Evolutionary conservation across 75 land plant species (phyloP).

Genomic region (Sequoiadendron giganteum): DNA sequence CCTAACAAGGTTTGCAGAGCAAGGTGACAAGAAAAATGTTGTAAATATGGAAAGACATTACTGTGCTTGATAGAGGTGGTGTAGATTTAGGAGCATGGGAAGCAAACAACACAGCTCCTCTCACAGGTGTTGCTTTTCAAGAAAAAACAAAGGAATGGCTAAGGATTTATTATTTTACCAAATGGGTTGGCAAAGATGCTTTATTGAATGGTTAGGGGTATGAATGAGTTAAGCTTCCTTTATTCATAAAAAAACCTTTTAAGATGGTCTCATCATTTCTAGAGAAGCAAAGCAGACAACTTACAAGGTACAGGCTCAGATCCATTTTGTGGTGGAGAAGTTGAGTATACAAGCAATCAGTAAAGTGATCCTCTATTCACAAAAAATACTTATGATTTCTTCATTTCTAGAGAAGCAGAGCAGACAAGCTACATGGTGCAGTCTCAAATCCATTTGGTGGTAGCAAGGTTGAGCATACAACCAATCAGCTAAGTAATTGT

Average conservation of each 20-base stretch:
- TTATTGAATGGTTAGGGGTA: neutral
- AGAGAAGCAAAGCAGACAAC: too few relatives aligned
- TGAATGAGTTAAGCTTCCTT: too few relatives aligned
- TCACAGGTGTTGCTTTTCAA: neutral
- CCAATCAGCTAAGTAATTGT: neutral
- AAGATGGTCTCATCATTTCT: too few relatives aligned
- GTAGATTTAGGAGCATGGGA: neutral
- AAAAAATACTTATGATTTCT: constrained; percentile 36
- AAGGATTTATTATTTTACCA: constrained; percentile 9
- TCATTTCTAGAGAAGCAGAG: constrained; percentile 27
- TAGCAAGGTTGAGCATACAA: constrained; percentile 19
- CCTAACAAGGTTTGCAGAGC: neutral
- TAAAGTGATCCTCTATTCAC: neutral
- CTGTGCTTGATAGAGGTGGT: neutral
- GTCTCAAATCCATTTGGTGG: constrained; percentile 34
- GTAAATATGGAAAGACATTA: neutral
- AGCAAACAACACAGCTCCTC: neutral
- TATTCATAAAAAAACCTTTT: too few relatives aligned
- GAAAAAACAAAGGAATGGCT: neutral
- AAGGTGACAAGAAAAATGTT: neutral
- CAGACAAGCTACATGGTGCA: constrained; percentile 14
- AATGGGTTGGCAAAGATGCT: neutral
- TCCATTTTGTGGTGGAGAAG: too few relatives aligned
- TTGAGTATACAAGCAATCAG: neutral
- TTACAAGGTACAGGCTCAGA: too few relatives aligned